Percentiles rank a stretch among this genome's conserved stretches.
Conservation (phyloP, 1,139 yeast genomes). For the Geotrichum klebahnii region DNA sequence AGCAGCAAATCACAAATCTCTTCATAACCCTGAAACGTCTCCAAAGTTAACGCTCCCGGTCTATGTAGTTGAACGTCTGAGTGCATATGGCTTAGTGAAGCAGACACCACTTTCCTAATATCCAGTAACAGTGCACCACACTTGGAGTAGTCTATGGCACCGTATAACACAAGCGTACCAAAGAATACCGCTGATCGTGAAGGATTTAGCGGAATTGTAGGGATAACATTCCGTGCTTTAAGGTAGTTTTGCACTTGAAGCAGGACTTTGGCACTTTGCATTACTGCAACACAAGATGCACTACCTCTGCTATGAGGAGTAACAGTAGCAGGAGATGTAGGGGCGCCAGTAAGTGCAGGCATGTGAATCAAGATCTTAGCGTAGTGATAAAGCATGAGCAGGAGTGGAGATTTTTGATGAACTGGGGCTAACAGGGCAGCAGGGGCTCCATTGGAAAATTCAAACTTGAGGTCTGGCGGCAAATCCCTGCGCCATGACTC, state of each 20-base stretch:
- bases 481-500: constrained; percentile 78
- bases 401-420: constrained; percentile 53
- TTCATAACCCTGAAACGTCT: constrained; percentile 29
- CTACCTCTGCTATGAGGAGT: constrained; percentile 48
- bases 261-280: constrained; percentile 68
- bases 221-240: constrained; percentile 42
- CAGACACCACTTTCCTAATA: constrained; percentile 46
- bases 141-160: constrained; percentile 75
- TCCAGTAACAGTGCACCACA: constrained; percentile 78
- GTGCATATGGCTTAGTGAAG: constrained; percentile 29
- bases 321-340: constrained; percentile 29
- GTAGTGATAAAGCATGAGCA: constrained; percentile 67
- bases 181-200: constrained; percentile 65
- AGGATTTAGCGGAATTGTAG: constrained; percentile 66
- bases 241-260: constrained; percentile 55
- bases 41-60: constrained; percentile 31
- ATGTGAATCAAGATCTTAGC: constrained; percentile 76
- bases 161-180: constrained; percentile 68
- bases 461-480: constrained; percentile 59
- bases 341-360: constrained; percentile 58
- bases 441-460: constrained; percentile 59
- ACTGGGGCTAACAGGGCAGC: constrained; percentile 41
- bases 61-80: constrained; percentile 30
- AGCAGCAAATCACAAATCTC: constrained; percentile 30
- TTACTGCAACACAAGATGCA: constrained; percentile 63